Evolutionary conservation across 805 yeast genomes (phyloP), one percentile per base, ranked within the genome.

Genomic region (Dipodascopsis uninucleata): DNA sequence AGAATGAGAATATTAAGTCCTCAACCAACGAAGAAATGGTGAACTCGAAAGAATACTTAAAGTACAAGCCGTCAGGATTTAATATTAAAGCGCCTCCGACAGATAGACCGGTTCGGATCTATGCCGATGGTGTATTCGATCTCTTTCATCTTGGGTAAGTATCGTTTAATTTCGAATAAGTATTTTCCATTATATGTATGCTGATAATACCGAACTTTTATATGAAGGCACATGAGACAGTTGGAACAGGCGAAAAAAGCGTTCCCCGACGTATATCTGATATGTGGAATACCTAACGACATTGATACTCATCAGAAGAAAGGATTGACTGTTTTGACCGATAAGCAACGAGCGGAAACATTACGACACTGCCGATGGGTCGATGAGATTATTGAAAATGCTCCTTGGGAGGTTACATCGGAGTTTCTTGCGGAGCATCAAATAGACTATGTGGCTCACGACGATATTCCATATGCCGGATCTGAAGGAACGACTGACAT

Each of bases 61-160:
- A 40, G 29, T 50, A 50, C 32, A 39, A 37, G 35, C 55, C 55
- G 1, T 39, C 17, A 3, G 53, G 53, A 16, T 43, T 23, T 28
- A 25, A 24, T 8, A 77, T 93, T 65, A 87, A 86, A 56, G 57
- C 81, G 21, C 98, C 98, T 2, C 94, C 96, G 1, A 70, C 63
- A 3, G 93, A 83, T 60, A 74, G 96, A 47, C 89, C 96, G 1
- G 79, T 93, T 23, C 75, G 98, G 49, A 78, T 93, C n/a, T 93
- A 93, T 63, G 98, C 98, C 4, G 98, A 93, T 67, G 98, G 98
- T 41, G 96, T 93, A 16, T 93, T 93, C 70, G 98, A 93, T 67
- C 70, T 93, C 52, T 93, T 93, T 69, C 98, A 93, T 66, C 65
- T 93, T 60, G 98, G 98, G 49, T 48, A 31, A 23, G 49, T 21